Evolutionary conservation across 805 yeast species (phyloP), one percentile per base, ranked within the genome.

Genomic region (Isabelozyma pseudorhagii): DNA sequence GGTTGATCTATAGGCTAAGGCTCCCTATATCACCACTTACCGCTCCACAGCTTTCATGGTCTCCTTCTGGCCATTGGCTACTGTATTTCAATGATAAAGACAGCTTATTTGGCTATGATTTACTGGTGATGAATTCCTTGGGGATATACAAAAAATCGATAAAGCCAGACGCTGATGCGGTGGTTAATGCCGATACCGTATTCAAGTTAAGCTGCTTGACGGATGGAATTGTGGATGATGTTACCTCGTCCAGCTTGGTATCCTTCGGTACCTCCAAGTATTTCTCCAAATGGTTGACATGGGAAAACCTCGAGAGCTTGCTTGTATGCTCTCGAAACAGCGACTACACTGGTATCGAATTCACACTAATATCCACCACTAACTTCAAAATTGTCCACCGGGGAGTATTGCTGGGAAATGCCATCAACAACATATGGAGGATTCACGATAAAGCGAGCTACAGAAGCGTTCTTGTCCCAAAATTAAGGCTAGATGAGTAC

Each of bases 41-140:
- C 28, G 38, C 53, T 3, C 55, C 64, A 1, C 38, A 45, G 3
- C 44, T 69, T 8, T 14, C 45, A 17, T 74, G 78, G 78, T 64
- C 72, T 1, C 40, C 51, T 1, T 57, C 65, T 5, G 76, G 76
- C 0, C 60, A 57, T 38, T 73, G 77, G 76, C 50, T 72, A 3
- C 50, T 58, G 34, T 53, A 58, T 38, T 66, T 71, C 44, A 64
- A 61, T 46, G 50, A 49, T 25, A 46, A 40, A 6, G 62, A 61
- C 40, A 47, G 46, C 27, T 53, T 71, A 11, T 61, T 53, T 48
- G 73, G 73, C 5, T 68, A 61, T 54, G 54, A 57, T 18, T 47
- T 72, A 34, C 55, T 53, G 42, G 58, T 69, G 3, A 64, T 57
- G 51, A 64, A 64, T 44, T 40, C 64, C 6, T 48, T 69, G 28